Evolutionary conservation across 176 grass and related monocot genomes (phyloP).

Genomic region (Aegilops umbellulata): DNA sequence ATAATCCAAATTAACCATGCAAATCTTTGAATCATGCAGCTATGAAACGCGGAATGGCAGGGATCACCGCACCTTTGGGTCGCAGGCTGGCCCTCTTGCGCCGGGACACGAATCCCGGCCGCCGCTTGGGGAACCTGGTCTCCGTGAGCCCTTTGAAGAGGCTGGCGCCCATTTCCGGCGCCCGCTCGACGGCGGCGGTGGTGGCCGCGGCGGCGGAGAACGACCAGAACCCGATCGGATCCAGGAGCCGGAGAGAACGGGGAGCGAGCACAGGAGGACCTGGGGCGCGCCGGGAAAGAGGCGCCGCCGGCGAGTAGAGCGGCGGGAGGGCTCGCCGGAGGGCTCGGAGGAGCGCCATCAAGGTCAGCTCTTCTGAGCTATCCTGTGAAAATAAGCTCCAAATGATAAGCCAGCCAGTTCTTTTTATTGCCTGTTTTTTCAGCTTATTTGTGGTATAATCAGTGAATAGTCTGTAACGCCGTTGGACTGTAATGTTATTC

Average conservation of each 20-base stretch:
- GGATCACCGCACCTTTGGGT: constrained; percentile 50
- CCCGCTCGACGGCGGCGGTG: constrained; percentile 25
- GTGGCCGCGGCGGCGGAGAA: constrained; percentile 29
- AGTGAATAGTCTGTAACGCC: too few relatives aligned
- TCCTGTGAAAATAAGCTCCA: too few relatives aligned
- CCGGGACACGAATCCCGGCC: constrained; percentile 56
- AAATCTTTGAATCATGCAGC: neutral
- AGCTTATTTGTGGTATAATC: too few relatives aligned
- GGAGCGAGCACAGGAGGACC: neutral
- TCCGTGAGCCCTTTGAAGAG: constrained; percentile 61
- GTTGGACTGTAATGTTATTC: too few relatives aligned
- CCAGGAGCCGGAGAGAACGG: constrained; percentile 11
- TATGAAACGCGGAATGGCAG: neutral
- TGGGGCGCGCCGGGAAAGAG: neutral
- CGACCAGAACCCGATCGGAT: constrained; percentile 34
- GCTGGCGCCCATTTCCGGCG: constrained; percentile 23
- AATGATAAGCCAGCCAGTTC: too few relatives aligned
- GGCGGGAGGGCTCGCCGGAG: constrained; percentile 41
- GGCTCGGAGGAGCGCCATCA: constrained; percentile 59
- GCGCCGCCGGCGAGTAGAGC: neutral
- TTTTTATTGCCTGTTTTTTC: too few relatives aligned
- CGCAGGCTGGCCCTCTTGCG: constrained; percentile 79
- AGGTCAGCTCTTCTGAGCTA: too few relatives aligned
- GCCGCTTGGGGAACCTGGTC: constrained; percentile 61
- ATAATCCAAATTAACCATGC: neutral